Base-by-base conservation (phyloP, 179 eudicot species). In the Beta macrorhiza region DNA sequence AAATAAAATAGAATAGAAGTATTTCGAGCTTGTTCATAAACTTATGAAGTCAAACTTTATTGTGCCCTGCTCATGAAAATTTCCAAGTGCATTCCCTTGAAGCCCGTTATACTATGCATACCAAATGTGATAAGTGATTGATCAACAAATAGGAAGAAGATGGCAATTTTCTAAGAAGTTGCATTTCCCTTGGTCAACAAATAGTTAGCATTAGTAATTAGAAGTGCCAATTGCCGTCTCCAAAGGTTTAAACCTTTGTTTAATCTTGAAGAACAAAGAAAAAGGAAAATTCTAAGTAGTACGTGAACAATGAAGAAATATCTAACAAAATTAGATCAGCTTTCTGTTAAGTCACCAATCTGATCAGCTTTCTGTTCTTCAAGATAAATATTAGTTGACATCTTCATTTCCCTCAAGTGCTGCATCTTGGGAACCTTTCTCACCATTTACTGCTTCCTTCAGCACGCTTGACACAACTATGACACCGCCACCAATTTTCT, bases 401-500 rank as follows among this genome's bases (percentile, higher is more conserved):
- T 44, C 9, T n/a, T 10, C 72, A 59, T 59, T 19, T 53, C 64
- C 79, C 16, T 53, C 67, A 22, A 61, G 52, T 49, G 32, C 20
- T 72, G 42, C 67, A 17, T 76, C 72, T 61, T 45, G 13, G 19
- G 74, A 67, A 42, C 20, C 78, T 32, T 77, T 55, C 67, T 53
- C 80, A 45, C n/a, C 57, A 42, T 82, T 75, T 2, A n/a, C 63
- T 45, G 62, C 80, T 69, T 74, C 67, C 42, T 75, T 79, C 3
- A 16, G 77, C 74, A 42, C 22, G 53, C 51, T 83, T 15, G 81
- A 78, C 62, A 85, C 88, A 61, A 81, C 64, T 17, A 85, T 80
- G 69, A 85, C 79, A 51, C 83, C 79, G 2, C 87, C 87, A 6
- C 83, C 83, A 22, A 80, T 79, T 52, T 83, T 71, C 73, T 20